Conservation (phyloP, 148 eudicot species). For the Polygonum aviculare region DNA sequence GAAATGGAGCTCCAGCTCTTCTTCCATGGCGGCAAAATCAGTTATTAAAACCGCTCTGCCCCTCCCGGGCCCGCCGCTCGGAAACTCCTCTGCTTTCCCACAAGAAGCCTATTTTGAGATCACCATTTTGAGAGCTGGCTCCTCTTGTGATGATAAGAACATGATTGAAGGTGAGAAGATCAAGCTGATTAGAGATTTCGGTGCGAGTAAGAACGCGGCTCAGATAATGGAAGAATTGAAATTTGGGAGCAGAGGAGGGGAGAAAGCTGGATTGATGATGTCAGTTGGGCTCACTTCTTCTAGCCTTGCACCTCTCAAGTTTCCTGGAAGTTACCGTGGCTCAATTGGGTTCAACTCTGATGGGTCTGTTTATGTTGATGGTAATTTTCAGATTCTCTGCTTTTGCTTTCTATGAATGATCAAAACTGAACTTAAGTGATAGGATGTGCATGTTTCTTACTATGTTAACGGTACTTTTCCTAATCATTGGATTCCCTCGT, state of each 20-base stretch:
- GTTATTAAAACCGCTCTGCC: constrained; percentile 46
- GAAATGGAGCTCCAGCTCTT: constrained; percentile 11
- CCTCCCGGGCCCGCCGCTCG: constrained; percentile 69
- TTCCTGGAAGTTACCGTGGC: constrained; percentile 49
- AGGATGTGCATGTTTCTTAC: not conserved
- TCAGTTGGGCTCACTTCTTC: constrained; percentile 36
- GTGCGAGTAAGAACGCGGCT: not conserved
- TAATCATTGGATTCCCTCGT: too few relatives aligned
- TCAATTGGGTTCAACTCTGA: constrained; percentile 61
- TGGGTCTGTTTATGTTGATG: constrained; percentile 57
- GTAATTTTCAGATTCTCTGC: constrained; percentile 20
- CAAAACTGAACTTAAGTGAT: not conserved
- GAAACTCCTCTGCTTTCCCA: constrained; percentile 36
- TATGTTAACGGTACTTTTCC: too few relatives aligned
- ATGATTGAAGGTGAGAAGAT: constrained; percentile 23
- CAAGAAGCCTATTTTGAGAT: constrained; percentile 88
- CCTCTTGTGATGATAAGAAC: not conserved
- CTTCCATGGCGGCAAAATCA: constrained; percentile 15
- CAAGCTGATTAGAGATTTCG: not conserved
- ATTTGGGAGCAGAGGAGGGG: constrained; percentile 10
- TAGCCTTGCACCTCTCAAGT: constrained; percentile 25
- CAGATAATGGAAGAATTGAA: not conserved
- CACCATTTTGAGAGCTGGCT: constrained; percentile 18
- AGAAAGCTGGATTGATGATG: constrained; percentile 14
- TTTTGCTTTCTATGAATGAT: not conserved